Base-by-base conservation (phyloP, 2,329 filamentous ascomycete genomes). In the Apiospora koreana region DNA sequence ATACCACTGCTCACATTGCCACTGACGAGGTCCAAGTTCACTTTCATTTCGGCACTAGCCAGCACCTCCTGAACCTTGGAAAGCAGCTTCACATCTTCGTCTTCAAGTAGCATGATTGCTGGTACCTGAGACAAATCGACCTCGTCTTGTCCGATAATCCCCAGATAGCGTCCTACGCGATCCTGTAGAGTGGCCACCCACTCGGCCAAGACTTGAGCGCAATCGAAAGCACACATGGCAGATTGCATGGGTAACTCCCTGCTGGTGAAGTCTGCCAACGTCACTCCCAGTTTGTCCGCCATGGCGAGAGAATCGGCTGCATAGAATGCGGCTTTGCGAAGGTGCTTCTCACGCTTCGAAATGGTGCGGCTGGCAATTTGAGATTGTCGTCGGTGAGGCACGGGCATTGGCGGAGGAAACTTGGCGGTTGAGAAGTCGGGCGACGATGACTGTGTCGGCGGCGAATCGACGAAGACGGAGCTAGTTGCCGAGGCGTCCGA, bases 101-200 rank as follows among this genome's bases (percentile, higher is more conserved):
- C 93, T 77, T 98, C 95, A 1, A 98, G 86, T 4, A 98, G 87
- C 89, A 98, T 94, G 70, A 97, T 92, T 2, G 92, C 94, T 2
- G 94, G 94, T 9, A 97, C 93, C 74, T 95, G 91, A 0, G 86
- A 85, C 68, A 94, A 87, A 76, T 98, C 94, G 43, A 96, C 89
- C 0, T 92, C 88, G 73, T 97, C 93, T 71, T 92, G 91, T 16
- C 95, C 95, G 1, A 98, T 87, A 7, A 98, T 90, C 5, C 95
- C 95, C 7, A 98, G 81, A 76, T 96, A 97, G 5, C 91, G 90
- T 0, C 95, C 95, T n/a, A 98, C 93, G 10, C 96, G 92, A 77
- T 98, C 95, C 80, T 99, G 96, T 3, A 98, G 89, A 1, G 94
- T 96, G 6, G 93, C 93, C 50, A 96, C 89, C 95, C 95, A 99